Evolutionary conservation across 2,329 filamentous ascomycete genomes (phyloP).

Genomic region (Ophiostoma piceae): DNA sequence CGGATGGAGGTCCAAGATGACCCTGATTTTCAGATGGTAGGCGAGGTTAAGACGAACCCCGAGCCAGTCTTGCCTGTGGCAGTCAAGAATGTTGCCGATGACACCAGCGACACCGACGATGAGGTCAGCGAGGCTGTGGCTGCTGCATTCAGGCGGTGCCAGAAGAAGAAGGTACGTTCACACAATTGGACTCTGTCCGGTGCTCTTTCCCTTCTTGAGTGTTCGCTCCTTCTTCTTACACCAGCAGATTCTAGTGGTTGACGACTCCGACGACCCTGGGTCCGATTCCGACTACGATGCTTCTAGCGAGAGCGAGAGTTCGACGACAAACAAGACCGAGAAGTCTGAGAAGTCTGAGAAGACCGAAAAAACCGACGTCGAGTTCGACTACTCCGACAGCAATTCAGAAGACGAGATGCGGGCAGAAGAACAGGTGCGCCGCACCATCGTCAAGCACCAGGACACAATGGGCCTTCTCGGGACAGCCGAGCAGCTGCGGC

Average conservation of each 20-base stretch:
- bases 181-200: not conserved
- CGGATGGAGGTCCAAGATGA: not conserved
- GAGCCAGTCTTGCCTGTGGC: not conserved
- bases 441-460: not conserved
- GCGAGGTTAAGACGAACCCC: not conserved
- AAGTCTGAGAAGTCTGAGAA: too few relatives aligned
- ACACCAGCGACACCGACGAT: not conserved
- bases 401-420: not conserved
- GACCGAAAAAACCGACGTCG: too few relatives aligned
- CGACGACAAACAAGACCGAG: not conserved
- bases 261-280: not conserved
- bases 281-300: not conserved
- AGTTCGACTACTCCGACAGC: not conserved
- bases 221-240: not conserved
- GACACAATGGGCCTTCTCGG: constrained; percentile 16
- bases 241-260: not conserved
- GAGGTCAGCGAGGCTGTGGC: not conserved
- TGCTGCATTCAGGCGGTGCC: not conserved
- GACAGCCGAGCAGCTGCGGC: constrained; percentile 20
- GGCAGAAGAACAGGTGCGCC: not conserved
- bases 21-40: too few relatives aligned
- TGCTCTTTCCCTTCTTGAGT: not conserved
- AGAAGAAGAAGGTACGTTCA: constrained; percentile 6
- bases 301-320: not conserved
- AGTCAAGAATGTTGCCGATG: not conserved